phyloP scores from a whole-genome alignment of 148 eudicot genomes.

The Bassia scoparia region DNA sequence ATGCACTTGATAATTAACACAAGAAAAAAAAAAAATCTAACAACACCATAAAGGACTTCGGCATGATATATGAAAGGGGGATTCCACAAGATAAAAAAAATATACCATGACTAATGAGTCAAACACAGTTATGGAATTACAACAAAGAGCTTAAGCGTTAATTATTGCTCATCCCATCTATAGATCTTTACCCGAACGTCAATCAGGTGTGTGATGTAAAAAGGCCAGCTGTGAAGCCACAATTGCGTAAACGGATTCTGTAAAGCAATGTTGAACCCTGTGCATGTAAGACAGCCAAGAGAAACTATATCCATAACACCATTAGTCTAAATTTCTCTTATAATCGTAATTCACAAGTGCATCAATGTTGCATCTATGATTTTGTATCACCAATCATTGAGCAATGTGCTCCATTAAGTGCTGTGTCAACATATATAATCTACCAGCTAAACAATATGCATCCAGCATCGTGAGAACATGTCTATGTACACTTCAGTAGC shows the following conservation, averaged over 20 bases:
- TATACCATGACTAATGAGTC: no score
- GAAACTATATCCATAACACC: not conserved
- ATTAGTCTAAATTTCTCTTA: not conserved
- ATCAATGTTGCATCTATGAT: not conserved
- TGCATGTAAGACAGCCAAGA: constrained; percentile 18
- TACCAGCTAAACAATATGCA: not conserved
- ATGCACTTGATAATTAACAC: not conserved
- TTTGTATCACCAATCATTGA: not conserved
- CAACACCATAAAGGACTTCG: not conserved
- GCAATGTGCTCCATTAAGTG: not conserved
- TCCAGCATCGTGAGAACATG: not conserved
- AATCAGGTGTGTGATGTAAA: constrained; percentile 97
- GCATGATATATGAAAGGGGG: not conserved
- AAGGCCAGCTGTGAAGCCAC: constrained; percentile 90
- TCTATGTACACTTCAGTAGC: not conserved
- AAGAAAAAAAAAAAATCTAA: not conserved
- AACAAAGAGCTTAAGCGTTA: not conserved
- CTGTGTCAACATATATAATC: not conserved
- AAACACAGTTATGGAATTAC: no score
- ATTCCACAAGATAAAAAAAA: no score
- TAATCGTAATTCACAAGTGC: not conserved
- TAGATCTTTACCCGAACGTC: constrained; percentile 94
- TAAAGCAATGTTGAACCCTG: constrained; percentile 88
- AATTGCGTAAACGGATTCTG: constrained; percentile 84
- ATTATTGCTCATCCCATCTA: constrained; percentile 67